Percentiles rank a stretch among this genome's conserved stretches.
phyloP scores from a whole-genome alignment of 441 rosid species.

The Raphanus hybrid region DNA sequence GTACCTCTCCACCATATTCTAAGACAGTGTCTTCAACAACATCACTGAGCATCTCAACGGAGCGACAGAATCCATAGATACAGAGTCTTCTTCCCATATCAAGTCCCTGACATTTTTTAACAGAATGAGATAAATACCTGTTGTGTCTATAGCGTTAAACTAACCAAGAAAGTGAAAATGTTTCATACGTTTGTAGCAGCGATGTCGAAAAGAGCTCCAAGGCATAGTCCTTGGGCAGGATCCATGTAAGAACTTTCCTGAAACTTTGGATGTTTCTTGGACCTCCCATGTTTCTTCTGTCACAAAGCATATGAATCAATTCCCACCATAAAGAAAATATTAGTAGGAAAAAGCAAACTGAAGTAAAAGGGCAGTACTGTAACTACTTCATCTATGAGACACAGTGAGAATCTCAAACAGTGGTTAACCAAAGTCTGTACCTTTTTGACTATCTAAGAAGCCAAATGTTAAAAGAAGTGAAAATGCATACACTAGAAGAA shows the following conservation, averaged over 20 bases:
- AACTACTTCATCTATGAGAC: background rate
- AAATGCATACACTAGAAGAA: constrained; percentile 59
- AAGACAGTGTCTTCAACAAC: constrained; percentile 88
- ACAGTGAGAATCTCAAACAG: constrained; percentile 3
- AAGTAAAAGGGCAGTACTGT: background rate
- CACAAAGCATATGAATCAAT: constrained; percentile 20
- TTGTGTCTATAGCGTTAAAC: constrained; percentile 21
- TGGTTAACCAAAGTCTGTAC: background rate
- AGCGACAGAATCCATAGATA: constrained; percentile 91
- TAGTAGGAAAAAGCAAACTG: background rate
- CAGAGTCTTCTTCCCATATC: constrained; percentile 90
- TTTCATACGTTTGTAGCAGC: constrained; percentile 85
- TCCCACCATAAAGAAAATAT: background rate
- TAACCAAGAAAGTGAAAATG: background rate
- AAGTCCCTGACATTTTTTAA: constrained; percentile 62
- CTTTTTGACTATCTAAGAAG: background rate
- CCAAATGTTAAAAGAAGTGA: background rate
- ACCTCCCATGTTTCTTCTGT: constrained; percentile 65
- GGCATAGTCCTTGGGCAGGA: constrained; percentile 77
- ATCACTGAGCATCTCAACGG: constrained; percentile 94
- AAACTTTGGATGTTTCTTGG: constrained; percentile 50
- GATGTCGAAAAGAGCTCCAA: constrained; percentile 89
- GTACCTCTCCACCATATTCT: constrained; percentile 91
- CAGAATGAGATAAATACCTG: constrained; percentile 14
- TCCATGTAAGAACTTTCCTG: constrained; percentile 92